Evolutionary conservation across 164 flowering plant genomes (phyloP).

Genomic region (grape (Vitis vinifera)): DNA sequence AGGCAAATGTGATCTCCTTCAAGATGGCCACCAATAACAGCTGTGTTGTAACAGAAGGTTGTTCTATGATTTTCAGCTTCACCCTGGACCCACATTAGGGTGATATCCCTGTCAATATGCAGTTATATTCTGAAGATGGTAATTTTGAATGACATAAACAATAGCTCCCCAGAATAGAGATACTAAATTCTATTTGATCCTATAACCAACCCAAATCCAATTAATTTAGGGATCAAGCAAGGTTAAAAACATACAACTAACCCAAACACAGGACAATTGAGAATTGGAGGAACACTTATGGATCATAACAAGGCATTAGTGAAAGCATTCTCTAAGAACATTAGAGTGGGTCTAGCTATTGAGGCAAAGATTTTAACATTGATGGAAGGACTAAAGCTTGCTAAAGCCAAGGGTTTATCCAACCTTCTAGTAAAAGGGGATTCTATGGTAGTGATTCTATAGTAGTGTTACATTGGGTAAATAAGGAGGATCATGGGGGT

Average conservation of each 20-base stretch:
- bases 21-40: conserved; percentile 65
- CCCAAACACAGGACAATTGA: no score
- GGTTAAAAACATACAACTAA: no score
- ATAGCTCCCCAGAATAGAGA: background rate
- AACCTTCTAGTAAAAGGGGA: no score
- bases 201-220: background rate
- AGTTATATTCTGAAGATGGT: conserved; percentile 4
- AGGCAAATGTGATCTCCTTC: conserved; percentile 48
- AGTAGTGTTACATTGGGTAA: no score
- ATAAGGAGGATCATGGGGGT: no score
- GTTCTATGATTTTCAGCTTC: conserved; percentile 73
- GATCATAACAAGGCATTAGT: no score
- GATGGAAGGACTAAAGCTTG: no score
- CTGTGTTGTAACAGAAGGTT: conserved; percentile 68
- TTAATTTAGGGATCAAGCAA: background rate
- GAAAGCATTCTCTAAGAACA: no score
- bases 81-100: conserved; percentile 61
- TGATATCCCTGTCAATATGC: conserved; percentile 32
- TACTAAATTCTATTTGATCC: background rate
- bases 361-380: no score
- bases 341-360: no score
- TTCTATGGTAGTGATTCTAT: no score
- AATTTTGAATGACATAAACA: background rate
- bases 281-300: background rate
- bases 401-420: no score